Base-by-base conservation (phyloP, 2,329 filamentous ascomycete genomes). In the Colletotrichum filicis region DNA sequence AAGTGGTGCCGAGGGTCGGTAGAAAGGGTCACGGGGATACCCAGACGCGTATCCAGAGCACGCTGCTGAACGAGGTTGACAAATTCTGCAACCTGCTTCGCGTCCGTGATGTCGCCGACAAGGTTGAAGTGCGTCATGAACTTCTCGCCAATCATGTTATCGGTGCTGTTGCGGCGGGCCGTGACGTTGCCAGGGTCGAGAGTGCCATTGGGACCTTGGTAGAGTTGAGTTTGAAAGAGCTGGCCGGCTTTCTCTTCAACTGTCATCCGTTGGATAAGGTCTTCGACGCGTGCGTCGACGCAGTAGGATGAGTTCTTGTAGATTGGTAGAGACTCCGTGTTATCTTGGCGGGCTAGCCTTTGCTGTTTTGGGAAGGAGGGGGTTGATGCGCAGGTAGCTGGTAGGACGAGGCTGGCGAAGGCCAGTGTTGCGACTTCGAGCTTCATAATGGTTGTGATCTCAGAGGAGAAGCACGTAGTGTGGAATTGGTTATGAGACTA, bases 221-320 rank as follows among this genome's bases (percentile, higher is more conserved):
- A 76, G 49, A 83, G 71, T 65, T 81, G 80, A 24, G 80, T 79
- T 68, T 87, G 85, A 75, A 86, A 87, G 66, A 87, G 80, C 74
- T 87, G 85, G 1, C 85, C 85, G 2, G 83, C 86, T 68, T 87
- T 87, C 74, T 87, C 86, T 52, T 85, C 82, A 0, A 87, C 60
- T 0, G 82, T 86, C 86, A 87, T 87, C 11, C 85, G 82, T 4
- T 78, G 76, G 16, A 85, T 74, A 4, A 87, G 81, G 68, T 87
- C 85, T 28, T 86, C 83, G 8, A 87, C 82, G 57, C 85, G 82
- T n/a, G 85, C 83, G 55, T 86, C 83, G 55, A 87, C 80, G 55
- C 83, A 81, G 16, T 83, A 78, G 0, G 80, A 81, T 1, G 82
- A 77, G 78, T 85, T 75, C n/a, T 66, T 73, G 62, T 79, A 79